Evolutionary conservation across 208 protist species (phyloP), one percentile per base, ranked within the genome.

Genomic region (Trichomonas gallinae): DNA sequence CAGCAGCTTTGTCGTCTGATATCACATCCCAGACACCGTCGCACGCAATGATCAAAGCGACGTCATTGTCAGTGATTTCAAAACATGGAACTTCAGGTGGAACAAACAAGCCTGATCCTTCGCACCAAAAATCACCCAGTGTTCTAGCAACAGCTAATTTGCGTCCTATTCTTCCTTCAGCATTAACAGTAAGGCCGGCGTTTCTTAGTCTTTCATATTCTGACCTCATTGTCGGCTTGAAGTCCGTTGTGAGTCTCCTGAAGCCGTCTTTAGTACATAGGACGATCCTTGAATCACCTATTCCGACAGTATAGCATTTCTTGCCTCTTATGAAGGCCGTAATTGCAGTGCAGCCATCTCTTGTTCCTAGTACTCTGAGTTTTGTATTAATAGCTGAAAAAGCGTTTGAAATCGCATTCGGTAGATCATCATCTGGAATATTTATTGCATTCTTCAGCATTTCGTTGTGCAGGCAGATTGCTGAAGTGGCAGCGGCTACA

Each of bases 1-100:
- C 26, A 31, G 44, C 40, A 58, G 87, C 87, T 34, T 38, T 26
- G 42, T 93, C 44, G 38, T 93, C 44, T 11, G 40, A 38, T 8
- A 93, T 51, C 4, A 93, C 87, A 93, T 93, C 87, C 87, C 87
- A 93, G 21, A 93, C 15, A 51, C 87, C 87, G 51, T 93, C 87
- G 38, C 87, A 93, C 21, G 87, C 87, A 93, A 93, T n/a, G 46
- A 93, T 93, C 26, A 93, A 93, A 48, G 36, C 34, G 4, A 34
- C 45, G 15, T 48, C 40, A 36, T 51, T 42, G 38, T 48, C 8
- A n/a, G 11, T 72, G 87, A 93, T n/a, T 0, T 23, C n/a, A 51
- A 93, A 44, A 38, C 13, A 26, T 42, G 6, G 13, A 13, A 93
- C 34, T 51, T 93, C 87, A 3, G 87, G 87, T 6, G 42, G 11